phyloP scores from a whole-genome alignment of 495 filamentous ascomycete species.

The Achaetomiella virescens region DNA sequence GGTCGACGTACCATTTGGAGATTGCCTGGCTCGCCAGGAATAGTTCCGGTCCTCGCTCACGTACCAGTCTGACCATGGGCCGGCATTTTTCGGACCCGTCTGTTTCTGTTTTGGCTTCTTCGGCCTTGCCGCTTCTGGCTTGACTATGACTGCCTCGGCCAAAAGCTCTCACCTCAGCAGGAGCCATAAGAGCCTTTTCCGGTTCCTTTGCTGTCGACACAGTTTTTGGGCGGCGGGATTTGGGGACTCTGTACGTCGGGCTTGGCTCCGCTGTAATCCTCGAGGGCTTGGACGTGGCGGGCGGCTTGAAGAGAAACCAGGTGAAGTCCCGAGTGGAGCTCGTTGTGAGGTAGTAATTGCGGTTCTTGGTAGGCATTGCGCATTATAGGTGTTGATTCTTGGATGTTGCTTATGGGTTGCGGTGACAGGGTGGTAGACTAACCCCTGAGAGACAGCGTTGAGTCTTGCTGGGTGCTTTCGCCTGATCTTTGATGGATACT shows the following conservation, averaged over 20 bases:
- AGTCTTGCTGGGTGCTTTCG: too few relatives aligned
- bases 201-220: not conserved
- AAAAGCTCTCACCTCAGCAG: not conserved
- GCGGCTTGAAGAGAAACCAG: conserved; percentile 3
- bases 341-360: conserved; percentile 8
- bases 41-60: conserved; percentile 6
- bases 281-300: not conserved
- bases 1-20: conserved; percentile 4
- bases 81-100: not conserved
- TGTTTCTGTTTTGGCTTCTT: conserved; percentile 3
- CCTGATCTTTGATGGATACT: too few relatives aligned
- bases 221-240: not conserved
- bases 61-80: conserved; percentile 18
- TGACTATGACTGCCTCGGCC: not conserved
- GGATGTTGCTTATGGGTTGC: not conserved
- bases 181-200: not conserved
- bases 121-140: not conserved
- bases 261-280: not conserved
- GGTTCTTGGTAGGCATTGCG: conserved; percentile 5
- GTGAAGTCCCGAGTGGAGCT: conserved; percentile 9
- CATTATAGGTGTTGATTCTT: not conserved
- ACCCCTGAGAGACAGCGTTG: not conserved
- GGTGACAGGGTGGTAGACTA: not conserved
- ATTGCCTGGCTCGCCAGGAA: conserved; percentile 15
- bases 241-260: not conserved